Evolutionary conservation across 352 stramenopile genomes (phyloP).

Genomic region (Globisporangium parvum): DNA sequence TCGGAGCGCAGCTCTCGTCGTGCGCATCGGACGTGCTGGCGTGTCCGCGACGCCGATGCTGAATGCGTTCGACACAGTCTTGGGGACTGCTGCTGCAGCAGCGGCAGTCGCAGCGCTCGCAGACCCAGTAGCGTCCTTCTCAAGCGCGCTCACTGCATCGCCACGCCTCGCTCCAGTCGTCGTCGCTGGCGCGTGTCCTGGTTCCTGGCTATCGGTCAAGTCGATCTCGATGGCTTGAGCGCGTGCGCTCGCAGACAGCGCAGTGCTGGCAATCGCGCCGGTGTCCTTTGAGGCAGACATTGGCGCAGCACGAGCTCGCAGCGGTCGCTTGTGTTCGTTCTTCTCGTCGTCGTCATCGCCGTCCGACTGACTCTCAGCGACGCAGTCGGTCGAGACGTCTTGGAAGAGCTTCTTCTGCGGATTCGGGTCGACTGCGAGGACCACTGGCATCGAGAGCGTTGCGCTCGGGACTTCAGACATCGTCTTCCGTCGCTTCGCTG

Average conservation of each 20-base stretch:
- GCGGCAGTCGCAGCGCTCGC: too few species aligned
- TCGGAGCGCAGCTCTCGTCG: conserved; percentile 8
- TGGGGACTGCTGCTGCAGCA: background rate
- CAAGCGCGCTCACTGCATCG: too few species aligned
- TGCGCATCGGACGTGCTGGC: background rate
- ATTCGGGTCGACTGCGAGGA: background rate
- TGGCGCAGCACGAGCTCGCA: background rate
- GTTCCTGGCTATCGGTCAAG: too few species aligned
- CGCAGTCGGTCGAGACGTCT: conserved; percentile 21
- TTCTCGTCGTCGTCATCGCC: conserved; percentile 16
- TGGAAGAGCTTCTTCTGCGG: conserved; percentile 16
- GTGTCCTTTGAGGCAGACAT: background rate
- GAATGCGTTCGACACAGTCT: conserved; percentile 9
- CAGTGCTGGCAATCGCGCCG: background rate
- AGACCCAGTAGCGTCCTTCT: too few species aligned
- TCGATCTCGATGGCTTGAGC: too few species aligned
- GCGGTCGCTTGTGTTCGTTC: conserved; percentile 1
- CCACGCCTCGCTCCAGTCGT: too few species aligned
- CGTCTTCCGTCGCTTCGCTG: conserved; percentile 15
- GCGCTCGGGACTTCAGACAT: conserved; percentile 13
- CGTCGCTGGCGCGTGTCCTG: too few species aligned
- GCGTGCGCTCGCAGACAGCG: background rate
- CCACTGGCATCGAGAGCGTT: conserved; percentile 6
- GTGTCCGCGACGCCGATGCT: conserved; percentile 7
- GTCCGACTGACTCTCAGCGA: conserved; percentile 31